Percentiles rank a stretch among this genome's conserved stretches.
Evolutionary conservation across 202 grass and related monocot genomes (phyloP).

Genomic region (Cymbopogon flexuosus): DNA sequence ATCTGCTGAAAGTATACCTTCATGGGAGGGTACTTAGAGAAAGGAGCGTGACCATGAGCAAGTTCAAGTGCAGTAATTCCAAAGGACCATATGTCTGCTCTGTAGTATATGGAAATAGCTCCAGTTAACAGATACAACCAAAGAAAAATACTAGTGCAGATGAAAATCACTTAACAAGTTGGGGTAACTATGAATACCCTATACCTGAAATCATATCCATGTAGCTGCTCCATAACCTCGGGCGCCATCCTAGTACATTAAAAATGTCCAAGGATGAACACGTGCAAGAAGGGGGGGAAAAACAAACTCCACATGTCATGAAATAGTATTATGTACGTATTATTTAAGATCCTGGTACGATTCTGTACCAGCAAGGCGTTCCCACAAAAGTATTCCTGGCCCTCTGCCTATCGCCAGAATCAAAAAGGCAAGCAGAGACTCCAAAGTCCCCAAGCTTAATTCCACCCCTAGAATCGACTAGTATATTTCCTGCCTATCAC

Average conservation of each 20-base stretch:
- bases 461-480: constrained; percentile 68
- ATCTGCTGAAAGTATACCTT: constrained; percentile 46
- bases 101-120: constrained; percentile 46
- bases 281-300: background rate
- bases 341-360: constrained; percentile 1
- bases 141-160: background rate
- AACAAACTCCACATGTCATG: background rate
- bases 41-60: constrained; percentile 93
- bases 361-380: constrained; percentile 88
- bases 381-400: constrained; percentile 92
- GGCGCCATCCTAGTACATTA: constrained; percentile 86
- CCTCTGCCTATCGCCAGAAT: constrained; percentile 78
- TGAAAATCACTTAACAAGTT: background rate
- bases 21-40: constrained; percentile 90
- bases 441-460: constrained; percentile 97
- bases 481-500: constrained; percentile 91
- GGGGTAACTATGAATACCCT: constrained; percentile 24
- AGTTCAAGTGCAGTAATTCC: constrained; percentile 98
- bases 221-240: constrained; percentile 83
- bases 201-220: constrained; percentile 99
- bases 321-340: constrained; percentile 5
- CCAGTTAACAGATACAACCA: background rate
- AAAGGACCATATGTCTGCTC: constrained; percentile 98
- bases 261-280: constrained; percentile 26
- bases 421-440: constrained; percentile 96